Evolutionary conservation across 306 rosid species (phyloP).

Genomic region (Ormosia semicastrata): DNA sequence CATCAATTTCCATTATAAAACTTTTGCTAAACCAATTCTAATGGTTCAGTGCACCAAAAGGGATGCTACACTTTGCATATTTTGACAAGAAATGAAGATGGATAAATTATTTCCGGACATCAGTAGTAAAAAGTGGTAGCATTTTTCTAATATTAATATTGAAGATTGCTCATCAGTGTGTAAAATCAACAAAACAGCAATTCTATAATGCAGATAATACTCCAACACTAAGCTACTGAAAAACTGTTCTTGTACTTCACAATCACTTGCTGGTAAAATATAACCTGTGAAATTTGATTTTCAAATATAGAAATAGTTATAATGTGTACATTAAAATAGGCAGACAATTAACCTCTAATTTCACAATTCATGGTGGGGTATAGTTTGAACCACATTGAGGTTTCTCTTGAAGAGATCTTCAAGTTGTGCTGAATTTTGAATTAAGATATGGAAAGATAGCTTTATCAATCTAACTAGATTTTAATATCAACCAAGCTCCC

Average conservation of each 20-base stretch:
- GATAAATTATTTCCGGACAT: neutral
- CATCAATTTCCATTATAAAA: neutral
- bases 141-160: neutral
- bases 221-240: neutral
- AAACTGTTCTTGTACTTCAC: neutral
- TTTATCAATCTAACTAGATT: neutral
- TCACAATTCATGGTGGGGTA: neutral
- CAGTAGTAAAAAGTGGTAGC: neutral
- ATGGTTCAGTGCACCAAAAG: neutral
- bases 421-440: neutral
- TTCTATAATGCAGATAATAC: neutral
- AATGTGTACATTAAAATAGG: neutral
- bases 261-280: neutral
- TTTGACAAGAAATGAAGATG: neutral
- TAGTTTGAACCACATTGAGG: neutral
- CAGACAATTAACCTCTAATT: neutral
- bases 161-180: neutral
- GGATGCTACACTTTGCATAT: neutral
- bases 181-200: neutral
- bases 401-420: neutral
- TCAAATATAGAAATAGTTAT: neutral
- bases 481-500: neutral
- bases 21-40: neutral
- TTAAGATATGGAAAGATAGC: neutral
- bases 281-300: neutral